These are phyloP conservation scores for Quercus glauca DNA, from an alignment of 306 rosid species.

Conservation along the genomic window DNA sequence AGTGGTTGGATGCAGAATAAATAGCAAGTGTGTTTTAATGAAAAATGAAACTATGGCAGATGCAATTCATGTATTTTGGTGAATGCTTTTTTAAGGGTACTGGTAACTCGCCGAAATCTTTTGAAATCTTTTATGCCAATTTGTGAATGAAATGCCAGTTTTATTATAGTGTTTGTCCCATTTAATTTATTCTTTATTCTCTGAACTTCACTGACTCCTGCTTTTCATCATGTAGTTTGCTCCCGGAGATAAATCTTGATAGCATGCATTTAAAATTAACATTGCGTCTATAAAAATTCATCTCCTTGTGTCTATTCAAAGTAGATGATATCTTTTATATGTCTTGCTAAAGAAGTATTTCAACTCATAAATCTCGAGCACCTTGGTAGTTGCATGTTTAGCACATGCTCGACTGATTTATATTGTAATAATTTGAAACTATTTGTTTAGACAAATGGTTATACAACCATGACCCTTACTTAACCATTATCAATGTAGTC, in stretches of 20 bases:
- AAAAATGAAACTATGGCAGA: constrained; percentile 17
- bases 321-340: too few relatives aligned
- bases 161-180: neutral
- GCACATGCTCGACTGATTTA: too few relatives aligned
- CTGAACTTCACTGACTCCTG: neutral
- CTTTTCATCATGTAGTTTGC: neutral
- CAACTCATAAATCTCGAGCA: too few relatives aligned
- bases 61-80: constrained; percentile 6
- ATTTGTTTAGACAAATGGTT: too few relatives aligned
- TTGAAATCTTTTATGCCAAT: constrained; percentile 4
- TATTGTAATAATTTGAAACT: too few relatives aligned
- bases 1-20: constrained; percentile 29
- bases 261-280: too few relatives aligned
- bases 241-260: neutral
- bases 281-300: too few relatives aligned
- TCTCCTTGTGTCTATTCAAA: too few relatives aligned
- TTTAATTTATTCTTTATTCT: neutral
- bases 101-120: constrained; percentile 1
- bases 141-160: constrained; percentile 9
- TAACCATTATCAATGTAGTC: too few relatives aligned
- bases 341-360: too few relatives aligned
- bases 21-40: constrained; percentile 4
- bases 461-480: too few relatives aligned
- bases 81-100: constrained; percentile 5
- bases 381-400: too few relatives aligned